Percentiles rank a stretch among this genome's conserved stretches.
phyloP scores from a whole-genome alignment of 257 asterid genomes.

The Phtheirospermum japonicum region DNA sequence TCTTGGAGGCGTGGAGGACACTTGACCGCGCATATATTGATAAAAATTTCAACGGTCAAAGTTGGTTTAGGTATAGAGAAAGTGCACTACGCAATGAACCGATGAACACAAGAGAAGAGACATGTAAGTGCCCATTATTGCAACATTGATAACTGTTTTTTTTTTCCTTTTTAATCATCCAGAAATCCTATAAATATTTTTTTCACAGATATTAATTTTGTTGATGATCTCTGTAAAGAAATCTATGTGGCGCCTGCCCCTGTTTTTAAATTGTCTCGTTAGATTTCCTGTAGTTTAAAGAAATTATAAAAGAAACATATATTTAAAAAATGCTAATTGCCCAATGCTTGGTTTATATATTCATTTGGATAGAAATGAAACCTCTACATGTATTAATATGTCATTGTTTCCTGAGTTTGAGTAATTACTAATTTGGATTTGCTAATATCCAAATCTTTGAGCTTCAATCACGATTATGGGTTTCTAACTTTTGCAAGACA shows the following conservation, averaged over 20 bases:
- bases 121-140: slow-evolving; percentile 54
- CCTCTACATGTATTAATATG: neutral
- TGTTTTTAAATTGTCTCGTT: neutral
- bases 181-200: no score
- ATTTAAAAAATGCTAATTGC: neutral
- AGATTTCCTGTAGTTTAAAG: neutral
- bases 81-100: slow-evolving; percentile 82
- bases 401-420: neutral
- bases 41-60: slow-evolving; percentile 92
- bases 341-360: neutral
- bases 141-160: slow-evolving; percentile 2
- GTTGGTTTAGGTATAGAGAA: slow-evolving; percentile 98
- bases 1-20: slow-evolving; percentile 98
- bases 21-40: slow-evolving; percentile 94
- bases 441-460: neutral
- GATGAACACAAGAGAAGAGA: slow-evolving; percentile 90
- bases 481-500: no score
- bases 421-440: neutral
- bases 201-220: no score
- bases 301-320: neutral
- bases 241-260: neutral
- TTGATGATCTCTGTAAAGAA: no score
- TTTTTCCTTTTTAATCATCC: neutral
- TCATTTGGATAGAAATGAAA: slow-evolving; percentile 9
- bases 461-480: neutral